phyloP scores from a whole-genome alignment of 106 monocot species.

The Dendrobium nobile region DNA sequence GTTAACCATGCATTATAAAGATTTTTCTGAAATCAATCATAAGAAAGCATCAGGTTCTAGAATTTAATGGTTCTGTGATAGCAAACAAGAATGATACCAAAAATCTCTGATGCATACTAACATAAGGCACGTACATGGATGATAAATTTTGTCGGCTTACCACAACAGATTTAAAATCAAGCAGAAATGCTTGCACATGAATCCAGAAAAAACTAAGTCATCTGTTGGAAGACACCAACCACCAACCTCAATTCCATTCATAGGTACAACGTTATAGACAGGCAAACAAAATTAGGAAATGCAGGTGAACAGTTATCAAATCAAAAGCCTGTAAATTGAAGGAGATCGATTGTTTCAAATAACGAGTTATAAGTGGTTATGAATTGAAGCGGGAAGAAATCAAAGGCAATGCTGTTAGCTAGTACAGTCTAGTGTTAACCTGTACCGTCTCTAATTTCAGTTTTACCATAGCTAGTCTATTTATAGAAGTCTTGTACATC shows the following conservation, averaged over 20 bases:
- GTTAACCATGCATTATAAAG: slow-evolving; percentile 44
- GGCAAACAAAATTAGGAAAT: background rate
- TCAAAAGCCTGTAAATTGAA: background rate
- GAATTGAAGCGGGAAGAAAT: too few species aligned
- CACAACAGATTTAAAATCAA: background rate
- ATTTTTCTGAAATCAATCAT: slow-evolving; percentile 31
- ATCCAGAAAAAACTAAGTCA: background rate
- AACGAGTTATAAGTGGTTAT: too few species aligned
- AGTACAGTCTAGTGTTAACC: too few species aligned
- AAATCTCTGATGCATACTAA: background rate
- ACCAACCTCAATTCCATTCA: background rate
- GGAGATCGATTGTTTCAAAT: too few species aligned
- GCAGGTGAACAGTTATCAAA: background rate
- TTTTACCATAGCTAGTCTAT: too few species aligned
- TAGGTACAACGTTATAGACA: background rate
- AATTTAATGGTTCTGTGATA: background rate
- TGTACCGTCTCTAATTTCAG: too few species aligned
- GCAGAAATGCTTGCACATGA: background rate
- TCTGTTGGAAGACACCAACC: background rate
- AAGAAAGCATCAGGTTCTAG: slow-evolving; percentile 5
- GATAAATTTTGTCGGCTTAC: background rate
- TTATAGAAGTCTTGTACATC: too few species aligned
- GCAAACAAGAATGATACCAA: background rate
- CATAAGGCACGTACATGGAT: background rate
- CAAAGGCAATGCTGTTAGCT: too few species aligned